Percentiles rank a stretch among this genome's conserved stretches.
phyloP scores from a whole-genome alignment of 352 stramenopile genomes.

The Blastocystis sp. region DNA sequence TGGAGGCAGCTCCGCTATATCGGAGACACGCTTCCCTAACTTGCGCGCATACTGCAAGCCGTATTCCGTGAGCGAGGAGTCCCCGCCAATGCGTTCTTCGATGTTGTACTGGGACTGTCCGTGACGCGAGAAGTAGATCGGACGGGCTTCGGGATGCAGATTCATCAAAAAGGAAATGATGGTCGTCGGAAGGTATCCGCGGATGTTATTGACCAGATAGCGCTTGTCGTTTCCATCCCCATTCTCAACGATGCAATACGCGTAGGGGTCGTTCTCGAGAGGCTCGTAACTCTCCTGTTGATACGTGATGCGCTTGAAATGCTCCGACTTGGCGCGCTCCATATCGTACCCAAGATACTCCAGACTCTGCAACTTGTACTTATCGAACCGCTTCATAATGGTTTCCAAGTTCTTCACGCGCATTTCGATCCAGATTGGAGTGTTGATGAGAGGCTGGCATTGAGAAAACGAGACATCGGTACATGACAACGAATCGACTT shows the following conservation, averaged over 20 bases:
- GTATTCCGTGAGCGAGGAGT: slow-evolving; percentile 74
- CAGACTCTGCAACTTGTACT: slow-evolving; percentile 44
- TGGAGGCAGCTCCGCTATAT: slow-evolving; percentile 4
- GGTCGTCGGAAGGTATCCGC: slow-evolving; percentile 49
- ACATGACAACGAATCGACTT: neutral
- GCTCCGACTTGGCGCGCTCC: slow-evolving; percentile 23
- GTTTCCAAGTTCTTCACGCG: slow-evolving; percentile 29
- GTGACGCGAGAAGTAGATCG: slow-evolving; percentile 89
- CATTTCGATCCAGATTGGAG: slow-evolving; percentile 57
- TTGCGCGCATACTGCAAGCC: slow-evolving; percentile 43
- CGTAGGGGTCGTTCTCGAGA: slow-evolving; percentile 34
- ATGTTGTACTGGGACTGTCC: slow-evolving; percentile 93
- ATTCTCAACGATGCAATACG: slow-evolving; percentile 55
- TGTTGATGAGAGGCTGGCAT: slow-evolving; percentile 12
- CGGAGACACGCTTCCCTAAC: neutral
- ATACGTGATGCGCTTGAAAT: slow-evolving; percentile 54
- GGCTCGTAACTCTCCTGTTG: slow-evolving; percentile 38
- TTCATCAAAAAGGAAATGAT: slow-evolving; percentile 73
- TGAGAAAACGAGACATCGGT: neutral
- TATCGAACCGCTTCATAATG: slow-evolving; percentile 44
- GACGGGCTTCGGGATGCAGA: slow-evolving; percentile 79
- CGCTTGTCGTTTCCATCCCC: slow-evolving; percentile 41
- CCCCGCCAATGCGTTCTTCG: slow-evolving; percentile 86
- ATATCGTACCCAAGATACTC: slow-evolving; percentile 55
- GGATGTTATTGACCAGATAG: slow-evolving; percentile 54